A percentile compares a stretch with the other conserved stretches of the same genome.
Conservation (phyloP, 768 basidiomycete genomes). For the Termitomyces sp. region DNA sequence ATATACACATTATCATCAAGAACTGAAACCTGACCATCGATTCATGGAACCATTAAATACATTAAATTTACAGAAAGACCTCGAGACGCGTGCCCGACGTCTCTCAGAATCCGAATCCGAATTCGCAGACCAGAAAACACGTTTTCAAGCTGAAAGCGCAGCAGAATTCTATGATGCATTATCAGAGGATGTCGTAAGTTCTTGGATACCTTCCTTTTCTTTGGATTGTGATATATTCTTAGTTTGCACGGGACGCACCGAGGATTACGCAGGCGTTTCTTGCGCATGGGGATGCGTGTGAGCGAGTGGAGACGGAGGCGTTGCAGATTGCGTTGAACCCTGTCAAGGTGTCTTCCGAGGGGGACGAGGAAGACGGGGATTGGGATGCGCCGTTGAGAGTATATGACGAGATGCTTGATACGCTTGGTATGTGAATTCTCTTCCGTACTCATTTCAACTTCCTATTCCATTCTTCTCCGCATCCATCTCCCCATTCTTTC, state of each 20-base stretch:
- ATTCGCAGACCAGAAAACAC: slow-evolving; percentile 36
- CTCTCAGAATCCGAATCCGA: slow-evolving; percentile 37
- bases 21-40: background rate
- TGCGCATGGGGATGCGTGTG: slow-evolving; percentile 41
- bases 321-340: slow-evolving; percentile 35
- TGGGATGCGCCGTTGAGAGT: slow-evolving; percentile 37
- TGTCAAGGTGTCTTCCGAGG: slow-evolving; percentile 4
- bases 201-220: background rate
- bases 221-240: background rate
- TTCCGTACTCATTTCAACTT: background rate
- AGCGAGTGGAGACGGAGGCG: slow-evolving; percentile 37
- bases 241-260: slow-evolving; percentile 45
- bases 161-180: slow-evolving; percentile 47
- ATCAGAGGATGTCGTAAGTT: slow-evolving; percentile 30
- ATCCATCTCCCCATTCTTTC: no score
- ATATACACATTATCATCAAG: background rate
- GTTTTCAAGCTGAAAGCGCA: slow-evolving; percentile 39
- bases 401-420: slow-evolving; percentile 40
- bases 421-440: slow-evolving; percentile 29
- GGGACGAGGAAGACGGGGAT: slow-evolving; percentile 11
- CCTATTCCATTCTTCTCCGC: no score
- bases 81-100: slow-evolving; percentile 29
- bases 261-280: slow-evolving; percentile 46
- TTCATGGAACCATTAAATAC: background rate
- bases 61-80: slow-evolving; percentile 28